A percentile compares a stretch with the other conserved stretches of the same genome.
Conservation (phyloP, 2,329 filamentous ascomycete genomes). For the Colletotrichum sansevieriae region DNA sequence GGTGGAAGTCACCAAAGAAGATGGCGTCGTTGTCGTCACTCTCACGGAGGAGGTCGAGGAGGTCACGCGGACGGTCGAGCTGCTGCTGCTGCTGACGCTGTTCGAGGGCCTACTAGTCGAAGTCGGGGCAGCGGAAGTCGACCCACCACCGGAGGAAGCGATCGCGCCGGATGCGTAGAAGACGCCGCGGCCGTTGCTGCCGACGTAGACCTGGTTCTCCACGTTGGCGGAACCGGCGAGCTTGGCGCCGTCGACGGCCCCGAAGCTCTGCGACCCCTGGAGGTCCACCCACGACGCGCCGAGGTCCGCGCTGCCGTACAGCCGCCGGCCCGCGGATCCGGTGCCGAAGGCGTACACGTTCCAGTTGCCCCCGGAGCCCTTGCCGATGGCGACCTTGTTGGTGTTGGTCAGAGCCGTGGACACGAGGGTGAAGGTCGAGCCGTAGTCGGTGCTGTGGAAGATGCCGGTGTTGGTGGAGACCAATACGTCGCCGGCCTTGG, state of each 20-base stretch:
- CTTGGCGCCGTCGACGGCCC: conserved; percentile 54
- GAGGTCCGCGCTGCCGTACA: conserved; percentile 60
- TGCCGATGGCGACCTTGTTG: conserved; percentile 59
- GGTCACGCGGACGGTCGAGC: conserved; percentile 17
- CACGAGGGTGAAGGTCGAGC: conserved; percentile 59
- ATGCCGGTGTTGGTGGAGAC: conserved; percentile 68
- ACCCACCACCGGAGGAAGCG: conserved; percentile 26
- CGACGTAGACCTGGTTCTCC: conserved; percentile 61
- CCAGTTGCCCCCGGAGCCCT: conserved; percentile 56
- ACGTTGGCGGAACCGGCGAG: conserved; percentile 61
- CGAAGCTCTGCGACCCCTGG: conserved; percentile 63
- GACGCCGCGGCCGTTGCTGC: conserved; percentile 63
- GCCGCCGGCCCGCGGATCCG: conserved; percentile 56
- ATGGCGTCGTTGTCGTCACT: background rate
- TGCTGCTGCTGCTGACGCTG: conserved; percentile 14
- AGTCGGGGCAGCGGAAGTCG: conserved; percentile 20
- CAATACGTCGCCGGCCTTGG: conserved; percentile 71
- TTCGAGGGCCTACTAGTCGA: conserved; percentile 13
- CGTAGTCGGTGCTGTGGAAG: conserved; percentile 67
- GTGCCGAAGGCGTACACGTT: conserved; percentile 63
- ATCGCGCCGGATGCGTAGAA: conserved; percentile 48
- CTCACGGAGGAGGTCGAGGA: conserved; percentile 16
- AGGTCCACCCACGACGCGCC: conserved; percentile 62
- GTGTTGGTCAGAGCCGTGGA: conserved; percentile 54
- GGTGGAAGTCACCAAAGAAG: conserved; percentile 25